These are phyloP conservation scores for Malassezia japonica DNA, from an alignment of 1,284 basidiomycete genomes.

Conservation along the genomic window DNA sequence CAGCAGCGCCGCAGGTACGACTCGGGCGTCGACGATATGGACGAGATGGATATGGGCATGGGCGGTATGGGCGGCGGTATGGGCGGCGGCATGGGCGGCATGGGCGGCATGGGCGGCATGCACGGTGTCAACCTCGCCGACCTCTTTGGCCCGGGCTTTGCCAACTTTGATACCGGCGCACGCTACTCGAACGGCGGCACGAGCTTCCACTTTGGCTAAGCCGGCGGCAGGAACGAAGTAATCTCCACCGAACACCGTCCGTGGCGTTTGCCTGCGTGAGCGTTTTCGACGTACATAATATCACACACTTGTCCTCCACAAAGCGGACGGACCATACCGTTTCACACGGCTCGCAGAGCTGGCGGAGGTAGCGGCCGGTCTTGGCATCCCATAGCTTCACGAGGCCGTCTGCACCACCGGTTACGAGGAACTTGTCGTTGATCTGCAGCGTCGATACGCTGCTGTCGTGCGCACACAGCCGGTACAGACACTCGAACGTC, in stretches of 20 bases:
- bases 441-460: constrained; percentile 83
- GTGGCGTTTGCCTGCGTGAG: constrained; percentile 54
- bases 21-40: constrained; percentile 40
- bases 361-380: constrained; percentile 39
- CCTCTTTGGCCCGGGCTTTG: constrained; percentile 28
- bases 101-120: constrained; percentile 10
- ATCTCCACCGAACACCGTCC: constrained; percentile 85
- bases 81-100: constrained; percentile 19
- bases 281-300: constrained; percentile 56
- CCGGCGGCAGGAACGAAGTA: constrained; percentile 42
- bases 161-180: constrained; percentile 24
- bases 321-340: constrained; percentile 78
- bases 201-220: constrained; percentile 14
- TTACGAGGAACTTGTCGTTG: constrained; percentile 54
- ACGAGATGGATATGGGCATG: constrained; percentile 23
- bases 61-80: constrained; percentile 17
- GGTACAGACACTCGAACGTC: constrained; percentile 53
- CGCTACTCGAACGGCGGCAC: constrained; percentile 1
- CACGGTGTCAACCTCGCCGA: constrained; percentile 43
- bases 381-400: constrained; percentile 67
- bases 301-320: constrained; percentile 65
- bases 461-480: constrained; percentile 63
- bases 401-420: constrained; percentile 78
- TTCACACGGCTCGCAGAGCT: constrained; percentile 53
- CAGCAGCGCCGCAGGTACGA: constrained; percentile 43